Conservation (phyloP, 2,329 filamentous ascomycete genomes). For the Thermomyces lanuginosus region DNA sequence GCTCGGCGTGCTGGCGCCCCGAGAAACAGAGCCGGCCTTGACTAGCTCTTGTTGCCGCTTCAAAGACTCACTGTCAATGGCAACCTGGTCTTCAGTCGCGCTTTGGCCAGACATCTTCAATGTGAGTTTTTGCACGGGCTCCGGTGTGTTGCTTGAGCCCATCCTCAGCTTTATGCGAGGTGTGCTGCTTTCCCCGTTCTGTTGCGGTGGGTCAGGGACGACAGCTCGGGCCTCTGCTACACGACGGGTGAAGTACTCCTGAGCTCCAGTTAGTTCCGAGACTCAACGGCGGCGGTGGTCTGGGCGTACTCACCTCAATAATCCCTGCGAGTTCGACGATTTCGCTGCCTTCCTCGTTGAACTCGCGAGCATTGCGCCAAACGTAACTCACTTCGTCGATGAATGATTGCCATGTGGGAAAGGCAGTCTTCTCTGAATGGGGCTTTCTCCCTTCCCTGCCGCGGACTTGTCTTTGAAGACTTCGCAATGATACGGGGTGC, state of each 20-base stretch:
- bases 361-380: constrained; percentile 76
- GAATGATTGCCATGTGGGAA: constrained; percentile 69
- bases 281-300: too few species aligned
- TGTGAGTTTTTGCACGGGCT: constrained; percentile 48
- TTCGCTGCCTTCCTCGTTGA: constrained; percentile 82
- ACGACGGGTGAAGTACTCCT: constrained; percentile 54
- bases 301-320: constrained; percentile 56
- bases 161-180: constrained; percentile 72
- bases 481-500: constrained; percentile 62
- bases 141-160: constrained; percentile 25
- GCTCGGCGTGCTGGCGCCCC: too few species aligned
- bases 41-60: constrained; percentile 37
- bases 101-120: constrained; percentile 48
- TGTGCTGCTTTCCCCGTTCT: constrained; percentile 29
- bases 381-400: constrained; percentile 65
- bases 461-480: constrained; percentile 59
- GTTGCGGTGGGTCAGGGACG: constrained; percentile 47
- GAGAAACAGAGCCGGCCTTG: constrained; percentile 31
- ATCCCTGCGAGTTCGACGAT: constrained; percentile 63
- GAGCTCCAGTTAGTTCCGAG: constrained; percentile 9
- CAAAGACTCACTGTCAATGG: constrained; percentile 39
- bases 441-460: constrained; percentile 54
- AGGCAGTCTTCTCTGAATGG: constrained; percentile 45
- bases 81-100: constrained; percentile 24
- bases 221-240: constrained; percentile 55